A percentile compares a stretch with the other conserved stretches of the same genome.
Conservation (phyloP, 2,329 filamentous ascomycete species). For the Fusarium caatingaense region DNA sequence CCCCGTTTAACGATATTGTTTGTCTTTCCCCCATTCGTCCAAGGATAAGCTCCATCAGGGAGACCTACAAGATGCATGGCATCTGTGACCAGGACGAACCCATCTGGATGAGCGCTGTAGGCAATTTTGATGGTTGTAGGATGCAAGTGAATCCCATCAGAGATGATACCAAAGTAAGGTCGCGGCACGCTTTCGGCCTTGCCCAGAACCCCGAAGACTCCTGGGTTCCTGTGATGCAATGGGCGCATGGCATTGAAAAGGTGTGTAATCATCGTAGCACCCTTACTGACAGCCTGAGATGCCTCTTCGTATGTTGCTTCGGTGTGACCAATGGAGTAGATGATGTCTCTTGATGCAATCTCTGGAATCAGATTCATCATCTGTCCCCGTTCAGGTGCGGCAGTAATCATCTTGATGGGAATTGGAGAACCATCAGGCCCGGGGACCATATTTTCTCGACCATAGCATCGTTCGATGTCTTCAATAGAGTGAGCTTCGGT, state of each 20-base stretch:
- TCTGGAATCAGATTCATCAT: slow-evolving; percentile 77
- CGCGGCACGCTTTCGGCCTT: slow-evolving; percentile 67
- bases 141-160: slow-evolving; percentile 90
- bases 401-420: slow-evolving; percentile 82
- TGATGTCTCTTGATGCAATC: slow-evolving; percentile 73
- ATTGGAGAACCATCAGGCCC: slow-evolving; percentile 51
- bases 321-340: slow-evolving; percentile 86
- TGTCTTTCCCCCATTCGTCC: slow-evolving; percentile 77
- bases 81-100: slow-evolving; percentile 90
- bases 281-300: slow-evolving; percentile 74
- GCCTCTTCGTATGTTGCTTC: slow-evolving; percentile 89
- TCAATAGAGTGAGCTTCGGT: slow-evolving; percentile 70
- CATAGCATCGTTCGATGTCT: slow-evolving; percentile 79
- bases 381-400: slow-evolving; percentile 81
- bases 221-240: slow-evolving; percentile 90
- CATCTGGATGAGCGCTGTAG: slow-evolving; percentile 84
- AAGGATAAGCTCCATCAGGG: slow-evolving; percentile 85
- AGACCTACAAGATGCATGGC: slow-evolving; percentile 89
- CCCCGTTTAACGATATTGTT: slow-evolving; percentile 77
- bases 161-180: slow-evolving; percentile 89
- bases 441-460: slow-evolving; percentile 71
- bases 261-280: slow-evolving; percentile 91
- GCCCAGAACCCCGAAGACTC: slow-evolving; percentile 87
- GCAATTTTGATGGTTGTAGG: slow-evolving; percentile 90
- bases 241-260: slow-evolving; percentile 95